Evolutionary conservation across 257 asterid species (phyloP), one percentile per base, ranked within the genome.

Genomic region (Lithospermum erythrorhizon): DNA sequence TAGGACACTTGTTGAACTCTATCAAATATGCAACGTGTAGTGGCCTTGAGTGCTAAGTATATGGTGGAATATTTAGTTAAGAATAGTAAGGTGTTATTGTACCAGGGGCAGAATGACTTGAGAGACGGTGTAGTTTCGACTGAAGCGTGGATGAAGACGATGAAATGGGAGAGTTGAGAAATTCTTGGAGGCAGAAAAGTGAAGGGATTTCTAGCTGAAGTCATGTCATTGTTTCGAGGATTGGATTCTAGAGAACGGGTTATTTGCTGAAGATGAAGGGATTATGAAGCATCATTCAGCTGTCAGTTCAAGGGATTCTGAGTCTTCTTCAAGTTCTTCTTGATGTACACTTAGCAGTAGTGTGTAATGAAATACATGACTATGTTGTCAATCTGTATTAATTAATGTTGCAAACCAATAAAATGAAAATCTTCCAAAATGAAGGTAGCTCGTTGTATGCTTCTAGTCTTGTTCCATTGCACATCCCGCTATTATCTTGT

Each of bases 181-280:
- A 75, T 87, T 83, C 15, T 35, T 78, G 73, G 82, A 65, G 35
- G 96, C 95, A 0, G 91, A 85, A 65, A 85, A 87, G 45, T 75
- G 64, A 75, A 79, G 29, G 77, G 66, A 6, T 21, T 24, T 17
- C 22, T 90, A 49, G 95, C 96, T 24, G 97, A 24, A 83, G 74
- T 61, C 79, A 87, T 72, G 88, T 53, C 30, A 87, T 90, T 19
- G 86, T 90, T 62, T 61, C 79, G 82, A 90, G 65, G 96, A 87
- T 74, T 90, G 97, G 96, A 70, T 87, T 53, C 69, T 85, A 71
- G 85, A 75, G 54, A 87, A 65, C 66, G 94, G 87, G n/a, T n/a
- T n/a, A n/a, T 87, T 82, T 80, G 78, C 61, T 11, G 61, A n/a
- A 62, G 65, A 72, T 52, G 23, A 65, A 53, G 41, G 65, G 67